Percentiles rank a stretch among this genome's conserved stretches.
Evolutionary conservation across 441 rosid species (phyloP).

Genomic region (Biscutella auriculata): DNA sequence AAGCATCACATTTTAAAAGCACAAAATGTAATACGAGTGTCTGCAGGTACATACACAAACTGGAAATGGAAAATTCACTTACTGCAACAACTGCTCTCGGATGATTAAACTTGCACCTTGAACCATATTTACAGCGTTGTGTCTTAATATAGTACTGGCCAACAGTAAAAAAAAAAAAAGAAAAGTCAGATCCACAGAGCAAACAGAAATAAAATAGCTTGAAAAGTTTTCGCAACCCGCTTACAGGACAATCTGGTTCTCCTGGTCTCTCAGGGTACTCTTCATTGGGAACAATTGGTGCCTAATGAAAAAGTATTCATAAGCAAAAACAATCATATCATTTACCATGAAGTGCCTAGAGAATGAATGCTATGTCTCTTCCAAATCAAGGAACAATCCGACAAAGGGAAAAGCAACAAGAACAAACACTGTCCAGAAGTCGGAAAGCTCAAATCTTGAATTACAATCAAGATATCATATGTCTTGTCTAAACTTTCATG

Average conservation of each 20-base stretch:
- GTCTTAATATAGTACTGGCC: slow-evolving; percentile 83
- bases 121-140: slow-evolving; percentile 84
- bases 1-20: not conserved
- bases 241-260: slow-evolving; percentile 92
- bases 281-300: slow-evolving; percentile 43
- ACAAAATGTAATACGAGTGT: not conserved
- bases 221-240: slow-evolving; percentile 15
- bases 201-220: not conserved
- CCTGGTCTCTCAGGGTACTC: slow-evolving; percentile 74
- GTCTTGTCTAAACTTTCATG: not conserved
- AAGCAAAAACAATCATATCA: not conserved
- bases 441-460: not conserved
- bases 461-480: slow-evolving; percentile 7
- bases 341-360: slow-evolving; percentile 11
- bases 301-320: slow-evolving; percentile 31
- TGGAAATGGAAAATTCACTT: slow-evolving; percentile 14
- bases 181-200: slow-evolving; percentile 11
- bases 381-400: slow-evolving; percentile 5
- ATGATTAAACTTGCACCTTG: slow-evolving; percentile 90
- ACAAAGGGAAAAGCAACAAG: slow-evolving; percentile 2
- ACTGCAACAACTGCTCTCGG: slow-evolving; percentile 49
- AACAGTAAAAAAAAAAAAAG: not conserved
- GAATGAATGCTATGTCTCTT: slow-evolving; percentile 6
- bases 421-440: not conserved
- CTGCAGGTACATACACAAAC: not conserved